Conservation (phyloP, 441 rosid genomes). For the Pelargonium citronellum region DNA sequence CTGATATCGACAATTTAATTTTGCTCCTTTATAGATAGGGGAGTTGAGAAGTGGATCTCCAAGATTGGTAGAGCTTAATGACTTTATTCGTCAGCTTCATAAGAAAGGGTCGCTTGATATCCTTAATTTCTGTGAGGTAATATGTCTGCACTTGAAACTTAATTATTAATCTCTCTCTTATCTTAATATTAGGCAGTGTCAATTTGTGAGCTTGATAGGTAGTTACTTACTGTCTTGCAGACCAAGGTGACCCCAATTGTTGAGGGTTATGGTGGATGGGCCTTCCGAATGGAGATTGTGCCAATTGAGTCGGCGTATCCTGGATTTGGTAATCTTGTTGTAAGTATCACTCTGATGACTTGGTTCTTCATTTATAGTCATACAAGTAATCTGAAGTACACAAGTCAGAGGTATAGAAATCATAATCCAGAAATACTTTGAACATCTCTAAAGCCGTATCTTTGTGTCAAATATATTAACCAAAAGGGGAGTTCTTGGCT, state of each 20-base stretch:
- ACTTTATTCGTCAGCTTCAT: slow-evolving; percentile 71
- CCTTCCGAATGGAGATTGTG: slow-evolving; percentile 84
- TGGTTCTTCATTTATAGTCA: background rate
- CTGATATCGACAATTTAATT: slow-evolving; percentile 16
- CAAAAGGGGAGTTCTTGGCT: background rate
- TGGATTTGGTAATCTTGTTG: slow-evolving; percentile 91
- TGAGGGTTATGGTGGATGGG: slow-evolving; percentile 99
- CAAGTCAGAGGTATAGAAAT: too few relatives aligned
- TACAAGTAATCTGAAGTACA: background rate
- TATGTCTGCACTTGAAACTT: slow-evolving; percentile 6
- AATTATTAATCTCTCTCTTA: background rate
- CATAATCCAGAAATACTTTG: background rate
- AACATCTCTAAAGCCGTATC: background rate
- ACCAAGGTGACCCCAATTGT: slow-evolving; percentile 94
- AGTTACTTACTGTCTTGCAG: slow-evolving; percentile 37
- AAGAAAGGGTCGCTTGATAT: slow-evolving; percentile 75
- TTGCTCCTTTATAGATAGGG: slow-evolving; percentile 51
- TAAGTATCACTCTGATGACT: slow-evolving; percentile 33
- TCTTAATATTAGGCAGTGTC: background rate
- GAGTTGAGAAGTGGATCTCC: slow-evolving; percentile 96
- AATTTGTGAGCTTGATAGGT: slow-evolving; percentile 9
- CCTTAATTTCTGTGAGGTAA: slow-evolving; percentile 95
- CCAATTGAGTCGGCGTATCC: slow-evolving; percentile 95
- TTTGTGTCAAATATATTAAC: background rate
- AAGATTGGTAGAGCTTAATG: slow-evolving; percentile 71